A percentile compares a stretch with the other conserved stretches of the same genome.
These are phyloP conservation scores for Ophiocordyceps sinensis DNA, from an alignment of 2,329 filamentous ascomycete genomes.

Conservation along the genomic window DNA sequence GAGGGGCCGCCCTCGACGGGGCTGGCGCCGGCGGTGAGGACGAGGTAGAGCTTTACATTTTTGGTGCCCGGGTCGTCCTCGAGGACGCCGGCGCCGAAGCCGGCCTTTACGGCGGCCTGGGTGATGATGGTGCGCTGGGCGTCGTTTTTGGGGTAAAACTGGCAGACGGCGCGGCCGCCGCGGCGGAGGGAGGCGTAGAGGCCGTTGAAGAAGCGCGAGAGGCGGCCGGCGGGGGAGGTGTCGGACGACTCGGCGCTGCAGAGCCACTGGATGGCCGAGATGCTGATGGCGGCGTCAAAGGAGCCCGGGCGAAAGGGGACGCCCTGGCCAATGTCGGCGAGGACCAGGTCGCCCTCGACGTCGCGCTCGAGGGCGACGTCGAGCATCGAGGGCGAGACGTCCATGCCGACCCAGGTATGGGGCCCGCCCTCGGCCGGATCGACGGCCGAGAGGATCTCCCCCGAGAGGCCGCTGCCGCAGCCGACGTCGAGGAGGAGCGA, in stretches of 20 bases:
- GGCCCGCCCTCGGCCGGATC: slow-evolving; percentile 60
- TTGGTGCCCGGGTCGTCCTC: slow-evolving; percentile 96
- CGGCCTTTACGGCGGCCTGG: slow-evolving; percentile 76
- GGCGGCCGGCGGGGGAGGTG: slow-evolving; percentile 61
- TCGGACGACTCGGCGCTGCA: slow-evolving; percentile 89
- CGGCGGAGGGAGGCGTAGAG: slow-evolving; percentile 72
- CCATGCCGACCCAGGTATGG: slow-evolving; percentile 95
- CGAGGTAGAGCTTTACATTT: slow-evolving; percentile 90
- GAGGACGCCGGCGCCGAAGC: slow-evolving; percentile 86
- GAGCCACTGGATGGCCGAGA: slow-evolving; percentile 95
- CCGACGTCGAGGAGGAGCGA: slow-evolving; percentile 93
- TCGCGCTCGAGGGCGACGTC: slow-evolving; percentile 84
- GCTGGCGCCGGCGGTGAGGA: slow-evolving; percentile 69
- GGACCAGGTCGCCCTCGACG: slow-evolving; percentile 82
- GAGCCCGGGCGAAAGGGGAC: slow-evolving; percentile 83
- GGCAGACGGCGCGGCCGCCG: slow-evolving; percentile 82
- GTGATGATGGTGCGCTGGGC: slow-evolving; percentile 86
- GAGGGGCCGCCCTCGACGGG: slow-evolving; percentile 37
- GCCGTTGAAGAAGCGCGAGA: slow-evolving; percentile 82
- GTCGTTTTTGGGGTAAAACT: slow-evolving; percentile 97
- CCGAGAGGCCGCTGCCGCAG: slow-evolving; percentile 86
- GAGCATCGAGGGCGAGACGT: slow-evolving; percentile 92
- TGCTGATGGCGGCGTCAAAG: slow-evolving; percentile 91
- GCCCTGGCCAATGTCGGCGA: slow-evolving; percentile 91
- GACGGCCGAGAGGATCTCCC: slow-evolving; percentile 76